phyloP scores from a whole-genome alignment of 2,329 filamentous ascomycete genomes.

The Exophiala calicioides region DNA sequence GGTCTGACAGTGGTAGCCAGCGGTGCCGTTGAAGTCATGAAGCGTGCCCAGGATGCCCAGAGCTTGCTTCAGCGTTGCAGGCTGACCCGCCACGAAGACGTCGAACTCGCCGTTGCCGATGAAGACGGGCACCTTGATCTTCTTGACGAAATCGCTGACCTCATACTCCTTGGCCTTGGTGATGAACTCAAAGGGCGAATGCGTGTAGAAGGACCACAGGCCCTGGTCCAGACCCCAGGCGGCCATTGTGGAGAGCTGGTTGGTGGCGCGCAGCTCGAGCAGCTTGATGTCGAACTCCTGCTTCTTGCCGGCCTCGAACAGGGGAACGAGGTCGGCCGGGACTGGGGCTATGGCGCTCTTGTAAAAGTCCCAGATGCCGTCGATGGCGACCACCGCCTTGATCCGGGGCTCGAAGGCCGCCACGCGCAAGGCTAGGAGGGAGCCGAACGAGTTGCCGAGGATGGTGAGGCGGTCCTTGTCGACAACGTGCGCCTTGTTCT shows the following conservation, averaged over 20 bases:
- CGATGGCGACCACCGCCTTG: slow-evolving; percentile 5
- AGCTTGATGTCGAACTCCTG: slow-evolving; percentile 20
- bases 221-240: slow-evolving; percentile 41
- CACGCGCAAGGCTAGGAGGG: slow-evolving; percentile 2
- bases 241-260: slow-evolving; percentile 22
- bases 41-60: slow-evolving; percentile 28
- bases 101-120: slow-evolving; percentile 31
- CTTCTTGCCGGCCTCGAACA: slow-evolving; percentile 24
- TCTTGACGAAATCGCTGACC: slow-evolving; percentile 24
- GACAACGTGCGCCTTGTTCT: slow-evolving; percentile 4
- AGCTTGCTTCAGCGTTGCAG: slow-evolving; percentile 21
- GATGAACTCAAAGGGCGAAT: slow-evolving; percentile 35
- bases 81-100: slow-evolving; percentile 26
- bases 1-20: slow-evolving; percentile 31
- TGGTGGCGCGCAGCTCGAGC: slow-evolving; percentile 2
- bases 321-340: slow-evolving; percentile 16
- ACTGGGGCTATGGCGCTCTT: slow-evolving; percentile 6
- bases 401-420: slow-evolving; percentile 12
- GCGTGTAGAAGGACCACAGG: slow-evolving; percentile 38
- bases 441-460: slow-evolving; percentile 10
- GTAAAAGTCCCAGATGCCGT: slow-evolving; percentile 13
- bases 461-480: slow-evolving; percentile 5
- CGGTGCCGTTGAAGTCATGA: slow-evolving; percentile 28
- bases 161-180: slow-evolving; percentile 22
- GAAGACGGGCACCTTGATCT: slow-evolving; percentile 32